Evolutionary conservation across 2,329 filamentous ascomycete genomes (phyloP).

Genomic region (Blumeriella jaapii): DNA sequence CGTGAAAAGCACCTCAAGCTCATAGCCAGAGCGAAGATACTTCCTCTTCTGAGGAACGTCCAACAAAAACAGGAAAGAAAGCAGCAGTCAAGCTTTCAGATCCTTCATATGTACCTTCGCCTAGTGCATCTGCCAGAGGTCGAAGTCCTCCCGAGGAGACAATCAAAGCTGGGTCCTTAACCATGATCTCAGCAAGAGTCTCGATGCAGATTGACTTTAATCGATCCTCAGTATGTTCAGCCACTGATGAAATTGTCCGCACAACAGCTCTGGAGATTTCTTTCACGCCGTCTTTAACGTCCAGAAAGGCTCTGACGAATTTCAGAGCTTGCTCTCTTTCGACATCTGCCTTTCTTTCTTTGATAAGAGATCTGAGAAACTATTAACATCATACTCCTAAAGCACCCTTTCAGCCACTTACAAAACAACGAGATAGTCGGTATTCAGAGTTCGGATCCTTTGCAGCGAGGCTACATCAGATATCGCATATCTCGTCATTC

Average conservation of each 20-base stretch:
- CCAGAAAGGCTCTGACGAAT: conserved; percentile 87
- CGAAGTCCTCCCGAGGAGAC: conserved; percentile 75
- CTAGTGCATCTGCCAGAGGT: conserved; percentile 80
- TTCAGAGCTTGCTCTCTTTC: conserved; percentile 96
- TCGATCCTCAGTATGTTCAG: conserved; percentile 59
- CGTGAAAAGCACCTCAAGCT: conserved; percentile 80
- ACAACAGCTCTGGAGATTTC: conserved; percentile 83
- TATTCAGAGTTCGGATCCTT: conserved; percentile 78
- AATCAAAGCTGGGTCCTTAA: conserved; percentile 72
- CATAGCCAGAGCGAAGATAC: conserved; percentile 78
- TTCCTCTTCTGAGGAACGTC: conserved; percentile 72
- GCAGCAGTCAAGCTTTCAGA: conserved; percentile 79
- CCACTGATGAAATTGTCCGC: conserved; percentile 80
- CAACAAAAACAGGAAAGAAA: conserved; percentile 84
- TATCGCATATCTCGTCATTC: conserved; percentile 87
- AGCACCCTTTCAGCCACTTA: conserved; percentile 25
- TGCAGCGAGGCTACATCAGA: conserved; percentile 82
- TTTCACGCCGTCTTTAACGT: conserved; percentile 82
- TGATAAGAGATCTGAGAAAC: conserved; percentile 60
- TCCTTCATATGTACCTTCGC: conserved; percentile 83
- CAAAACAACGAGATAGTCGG: conserved; percentile 82
- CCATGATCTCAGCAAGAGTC: conserved; percentile 82
- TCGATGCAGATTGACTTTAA: conserved; percentile 84
- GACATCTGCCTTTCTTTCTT: conserved; percentile 92
- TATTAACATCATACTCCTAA: conserved; percentile 13